Percentiles rank a stretch among this genome's conserved stretches.
Evolutionary conservation across 2,329 filamentous ascomycete genomes (phyloP).

Genomic region (Colletotrichum siamense): DNA sequence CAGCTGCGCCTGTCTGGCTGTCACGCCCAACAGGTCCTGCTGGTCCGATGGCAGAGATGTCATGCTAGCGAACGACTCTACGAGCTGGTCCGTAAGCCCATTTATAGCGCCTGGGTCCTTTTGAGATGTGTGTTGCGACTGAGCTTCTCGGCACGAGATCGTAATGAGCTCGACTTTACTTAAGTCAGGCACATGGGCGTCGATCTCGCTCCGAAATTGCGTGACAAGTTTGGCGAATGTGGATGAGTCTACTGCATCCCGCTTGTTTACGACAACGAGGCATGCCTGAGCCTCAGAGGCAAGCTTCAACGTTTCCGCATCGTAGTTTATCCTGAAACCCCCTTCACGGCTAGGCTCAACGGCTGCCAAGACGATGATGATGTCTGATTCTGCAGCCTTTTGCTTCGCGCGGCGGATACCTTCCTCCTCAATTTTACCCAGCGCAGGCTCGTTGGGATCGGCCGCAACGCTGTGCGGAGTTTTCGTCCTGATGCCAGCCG

Average conservation of each 20-base stretch:
- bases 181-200: constrained; percentile 46
- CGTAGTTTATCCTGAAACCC: constrained; percentile 52
- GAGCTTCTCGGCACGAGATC: constrained; percentile 76
- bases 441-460: constrained; percentile 33
- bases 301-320: constrained; percentile 60
- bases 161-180: constrained; percentile 49
- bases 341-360: constrained; percentile 58
- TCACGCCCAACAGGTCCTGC: constrained; percentile 88
- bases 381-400: constrained; percentile 81
- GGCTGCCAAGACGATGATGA: constrained; percentile 82
- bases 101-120: constrained; percentile 71
- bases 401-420: constrained; percentile 87
- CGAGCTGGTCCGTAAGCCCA: constrained; percentile 69
- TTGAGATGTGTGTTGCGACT: constrained; percentile 27
- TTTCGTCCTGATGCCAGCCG: constrained; percentile 78
- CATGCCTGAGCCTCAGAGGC: constrained; percentile 53
- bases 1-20: constrained; percentile 85
- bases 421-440: constrained; percentile 84
- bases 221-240: constrained; percentile 43
- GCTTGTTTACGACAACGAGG: constrained; percentile 68
- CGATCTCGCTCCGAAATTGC: constrained; percentile 43
- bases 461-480: constrained; percentile 11
- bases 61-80: constrained; percentile 71
- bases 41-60: constrained; percentile 74
- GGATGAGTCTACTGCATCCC: constrained; percentile 49